Evolutionary conservation across 495 filamentous ascomycete species (phyloP).

Genomic region (Tricharina praecox): DNA sequence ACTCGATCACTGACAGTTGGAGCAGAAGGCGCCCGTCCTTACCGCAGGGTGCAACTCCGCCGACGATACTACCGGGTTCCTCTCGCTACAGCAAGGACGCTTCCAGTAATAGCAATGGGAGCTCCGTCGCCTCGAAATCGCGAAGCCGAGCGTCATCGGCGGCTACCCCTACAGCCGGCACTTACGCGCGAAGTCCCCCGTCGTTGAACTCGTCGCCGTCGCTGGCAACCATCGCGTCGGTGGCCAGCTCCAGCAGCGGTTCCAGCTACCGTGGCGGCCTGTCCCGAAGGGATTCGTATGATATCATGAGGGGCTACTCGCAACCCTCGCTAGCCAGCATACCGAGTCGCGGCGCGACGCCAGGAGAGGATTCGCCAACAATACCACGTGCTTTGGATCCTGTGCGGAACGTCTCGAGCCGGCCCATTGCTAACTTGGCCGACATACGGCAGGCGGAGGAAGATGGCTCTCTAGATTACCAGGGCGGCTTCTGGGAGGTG

Average conservation of each 20-base stretch:
- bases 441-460: conserved; percentile 23
- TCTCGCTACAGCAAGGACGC: neutral
- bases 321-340: conserved; percentile 12
- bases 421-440: conserved; percentile 7
- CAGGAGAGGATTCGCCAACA: conserved; percentile 15
- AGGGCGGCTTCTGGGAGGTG: conserved; percentile 6
- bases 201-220: conserved; percentile 22
- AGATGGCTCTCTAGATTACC: conserved; percentile 12
- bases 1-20: conserved; percentile 26
- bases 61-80: conserved; percentile 6
- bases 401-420: conserved; percentile 1
- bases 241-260: conserved; percentile 14
- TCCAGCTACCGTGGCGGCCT: conserved; percentile 16
- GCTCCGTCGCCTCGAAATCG: conserved; percentile 15
- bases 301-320: conserved; percentile 23
- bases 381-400: conserved; percentile 1
- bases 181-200: conserved; percentile 15
- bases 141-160: conserved; percentile 25
- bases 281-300: conserved; percentile 22
- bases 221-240: conserved; percentile 23
- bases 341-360: neutral
- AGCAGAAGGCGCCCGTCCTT: conserved; percentile 24
- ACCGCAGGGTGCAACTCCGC: conserved; percentile 18
- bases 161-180: conserved; percentile 14
- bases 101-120: conserved; percentile 15